phyloP scores from a whole-genome alignment of 78 protist species.

The Anaeramoeba flamelloides region DNA sequence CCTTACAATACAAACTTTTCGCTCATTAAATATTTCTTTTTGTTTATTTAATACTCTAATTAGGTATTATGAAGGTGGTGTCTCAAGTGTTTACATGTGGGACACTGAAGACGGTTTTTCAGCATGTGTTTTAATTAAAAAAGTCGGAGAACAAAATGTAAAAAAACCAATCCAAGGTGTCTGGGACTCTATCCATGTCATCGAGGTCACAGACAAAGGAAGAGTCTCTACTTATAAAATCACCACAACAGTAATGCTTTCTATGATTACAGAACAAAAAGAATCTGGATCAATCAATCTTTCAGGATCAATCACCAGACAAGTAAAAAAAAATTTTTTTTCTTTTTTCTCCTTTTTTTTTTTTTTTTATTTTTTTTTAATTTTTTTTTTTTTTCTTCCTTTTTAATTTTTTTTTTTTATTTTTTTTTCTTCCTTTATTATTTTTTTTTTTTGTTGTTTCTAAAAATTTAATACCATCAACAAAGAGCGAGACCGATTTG shows the following conservation, averaged over 20 bases:
- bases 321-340: too few relatives aligned
- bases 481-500: conserved; percentile 35
- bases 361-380: too few relatives aligned
- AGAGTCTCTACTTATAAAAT: conserved; percentile 54
- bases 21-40: too few relatives aligned
- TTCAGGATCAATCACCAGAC: conserved; percentile 63
- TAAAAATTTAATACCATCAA: too few relatives aligned
- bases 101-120: conserved; percentile 70
- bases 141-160: conserved; percentile 45
- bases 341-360: too few relatives aligned
- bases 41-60: too few relatives aligned
- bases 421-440: too few relatives aligned
- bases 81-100: conserved; percentile 76
- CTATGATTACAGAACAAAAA: conserved; percentile 39
- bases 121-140: conserved; percentile 60
- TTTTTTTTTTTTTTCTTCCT: too few relatives aligned
- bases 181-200: conserved; percentile 89
- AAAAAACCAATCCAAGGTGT: conserved; percentile 57
- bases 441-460: too few relatives aligned
- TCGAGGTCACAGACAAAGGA: conserved; percentile 49
- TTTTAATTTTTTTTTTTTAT: too few relatives aligned
- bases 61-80: conserved; percentile 72
- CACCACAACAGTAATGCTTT: conserved; percentile 81
- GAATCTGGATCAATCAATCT: conserved; percentile 46
- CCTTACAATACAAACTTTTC: too few relatives aligned